A percentile compares a stretch with the other conserved stretches of the same genome.
Conservation (phyloP, 2,329 filamentous ascomycete species). For the Plenodomus lindquistii region DNA sequence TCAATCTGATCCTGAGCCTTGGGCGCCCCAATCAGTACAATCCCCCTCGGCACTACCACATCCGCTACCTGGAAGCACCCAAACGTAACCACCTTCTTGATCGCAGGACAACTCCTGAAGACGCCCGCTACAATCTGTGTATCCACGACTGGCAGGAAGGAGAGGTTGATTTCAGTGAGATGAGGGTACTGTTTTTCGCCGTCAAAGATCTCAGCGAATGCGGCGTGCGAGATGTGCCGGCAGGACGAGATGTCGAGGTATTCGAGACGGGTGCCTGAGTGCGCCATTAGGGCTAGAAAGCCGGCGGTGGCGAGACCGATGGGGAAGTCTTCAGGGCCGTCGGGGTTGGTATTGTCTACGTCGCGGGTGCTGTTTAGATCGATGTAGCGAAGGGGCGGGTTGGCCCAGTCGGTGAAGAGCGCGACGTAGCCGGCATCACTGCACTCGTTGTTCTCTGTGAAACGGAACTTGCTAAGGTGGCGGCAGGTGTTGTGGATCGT, state of each 20-base stretch:
- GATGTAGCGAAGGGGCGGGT: constrained; percentile 69
- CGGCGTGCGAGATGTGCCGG: constrained; percentile 73
- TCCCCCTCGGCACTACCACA: constrained; percentile 59
- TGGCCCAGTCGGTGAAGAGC: constrained; percentile 77
- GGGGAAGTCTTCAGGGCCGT: constrained; percentile 60
- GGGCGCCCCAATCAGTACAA: constrained; percentile 64
- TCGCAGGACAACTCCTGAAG: constrained; percentile 65
- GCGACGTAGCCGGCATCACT: constrained; percentile 73
- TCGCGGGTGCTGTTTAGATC: constrained; percentile 80
- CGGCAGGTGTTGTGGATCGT: constrained; percentile 72
- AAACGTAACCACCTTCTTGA: constrained; percentile 63
- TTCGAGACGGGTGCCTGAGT: constrained; percentile 70
- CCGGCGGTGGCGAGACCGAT: constrained; percentile 76
- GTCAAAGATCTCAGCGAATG: constrained; percentile 76
- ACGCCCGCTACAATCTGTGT: constrained; percentile 67
- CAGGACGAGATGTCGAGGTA: constrained; percentile 80
- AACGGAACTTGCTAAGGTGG: constrained; percentile 73
- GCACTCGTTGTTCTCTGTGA: constrained; percentile 75
- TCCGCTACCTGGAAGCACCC: constrained; percentile 64
- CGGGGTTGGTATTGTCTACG: constrained; percentile 70
- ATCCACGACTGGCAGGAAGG: constrained; percentile 71
- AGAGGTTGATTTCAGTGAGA: constrained; percentile 73
- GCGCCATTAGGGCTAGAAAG: constrained; percentile 80
- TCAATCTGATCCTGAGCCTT: constrained; percentile 61
- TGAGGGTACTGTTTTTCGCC: constrained; percentile 64